Evolutionary conservation across 257 asterid species (phyloP).

Genomic region (Pogostemon cablin): DNA sequence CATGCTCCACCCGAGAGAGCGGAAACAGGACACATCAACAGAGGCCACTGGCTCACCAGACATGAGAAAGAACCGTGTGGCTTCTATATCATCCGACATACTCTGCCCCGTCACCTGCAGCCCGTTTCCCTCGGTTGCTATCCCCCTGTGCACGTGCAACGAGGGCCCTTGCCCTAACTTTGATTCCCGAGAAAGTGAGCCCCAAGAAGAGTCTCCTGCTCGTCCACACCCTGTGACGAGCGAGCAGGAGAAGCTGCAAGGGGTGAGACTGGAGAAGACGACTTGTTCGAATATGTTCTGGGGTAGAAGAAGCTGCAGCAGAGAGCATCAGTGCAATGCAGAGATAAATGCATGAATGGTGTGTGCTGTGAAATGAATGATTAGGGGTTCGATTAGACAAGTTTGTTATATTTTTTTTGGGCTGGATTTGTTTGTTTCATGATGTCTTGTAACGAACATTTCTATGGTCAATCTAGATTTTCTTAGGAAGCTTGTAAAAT

Average conservation of each 20-base stretch:
- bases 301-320: slow-evolving; percentile 96
- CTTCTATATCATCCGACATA: slow-evolving; percentile 75
- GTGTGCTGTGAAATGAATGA: neutral
- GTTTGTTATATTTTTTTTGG: slow-evolving; percentile 1
- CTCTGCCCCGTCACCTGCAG: slow-evolving; percentile 89
- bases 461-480: neutral
- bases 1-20: slow-evolving; percentile 84
- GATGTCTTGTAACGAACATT: neutral
- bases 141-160: slow-evolving; percentile 85
- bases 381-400: slow-evolving; percentile 11
- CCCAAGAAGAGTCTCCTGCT: slow-evolving; percentile 61
- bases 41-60: slow-evolving; percentile 59
- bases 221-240: slow-evolving; percentile 49
- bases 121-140: slow-evolving; percentile 86
- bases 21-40: slow-evolving; percentile 45
- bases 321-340: slow-evolving; percentile 94
- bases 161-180: slow-evolving; percentile 73
- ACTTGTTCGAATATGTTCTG: slow-evolving; percentile 92
- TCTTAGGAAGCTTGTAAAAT: slow-evolving; percentile 35
- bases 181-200: slow-evolving; percentile 57
- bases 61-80: slow-evolving; percentile 63
- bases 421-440: slow-evolving; percentile 31
- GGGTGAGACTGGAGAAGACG: slow-evolving; percentile 66
- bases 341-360: slow-evolving; percentile 71
- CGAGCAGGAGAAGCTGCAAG: slow-evolving; percentile 60